These are phyloP conservation scores for Apiotrichum gamsii DNA, from an alignment of 1,284 basidiomycete species.

Conservation along the genomic window DNA sequence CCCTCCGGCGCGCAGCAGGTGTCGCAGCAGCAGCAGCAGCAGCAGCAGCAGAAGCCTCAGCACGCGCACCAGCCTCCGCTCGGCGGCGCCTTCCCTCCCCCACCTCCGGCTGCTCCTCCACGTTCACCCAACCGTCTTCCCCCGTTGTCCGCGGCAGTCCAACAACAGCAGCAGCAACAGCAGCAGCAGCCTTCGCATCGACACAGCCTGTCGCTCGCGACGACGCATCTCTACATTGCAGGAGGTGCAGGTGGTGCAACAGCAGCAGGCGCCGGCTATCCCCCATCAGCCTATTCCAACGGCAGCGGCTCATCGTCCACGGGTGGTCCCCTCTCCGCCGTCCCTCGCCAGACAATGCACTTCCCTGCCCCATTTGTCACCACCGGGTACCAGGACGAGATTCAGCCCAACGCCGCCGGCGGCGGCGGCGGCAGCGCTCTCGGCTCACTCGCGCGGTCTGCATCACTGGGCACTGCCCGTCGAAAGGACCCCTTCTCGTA, in stretches of 20 bases:
- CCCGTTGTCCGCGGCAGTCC: conserved; percentile 7
- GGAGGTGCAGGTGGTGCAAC: too few relatives aligned
- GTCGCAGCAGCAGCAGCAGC: background rate
- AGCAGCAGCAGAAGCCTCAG: background rate
- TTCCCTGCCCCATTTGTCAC: conserved; percentile 14
- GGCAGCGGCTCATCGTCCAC: too few relatives aligned
- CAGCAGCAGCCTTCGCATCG: background rate
- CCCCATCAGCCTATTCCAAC: conserved; percentile 1
- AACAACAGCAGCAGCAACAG: conserved; percentile 1
- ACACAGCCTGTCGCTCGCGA: background rate
- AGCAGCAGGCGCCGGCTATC: conserved; percentile 1
- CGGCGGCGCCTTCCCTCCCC: background rate
- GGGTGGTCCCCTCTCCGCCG: background rate
- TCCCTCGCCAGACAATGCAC: conserved; percentile 13
- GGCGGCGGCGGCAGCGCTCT: conserved; percentile 18
- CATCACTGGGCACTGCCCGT: conserved; percentile 37
- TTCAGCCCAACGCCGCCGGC: conserved; percentile 19
- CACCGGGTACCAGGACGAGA: conserved; percentile 7
- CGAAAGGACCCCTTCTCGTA: conserved; percentile 45
- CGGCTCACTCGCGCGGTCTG: conserved; percentile 37
- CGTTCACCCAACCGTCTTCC: conserved; percentile 10
- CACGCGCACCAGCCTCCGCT: too few relatives aligned
- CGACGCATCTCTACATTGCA: background rate
- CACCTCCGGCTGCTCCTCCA: conserved; percentile 11
- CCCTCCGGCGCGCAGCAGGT: conserved; percentile 6